Conservation (phyloP, 257 asterid species). For the Salvia hispanica region DNA sequence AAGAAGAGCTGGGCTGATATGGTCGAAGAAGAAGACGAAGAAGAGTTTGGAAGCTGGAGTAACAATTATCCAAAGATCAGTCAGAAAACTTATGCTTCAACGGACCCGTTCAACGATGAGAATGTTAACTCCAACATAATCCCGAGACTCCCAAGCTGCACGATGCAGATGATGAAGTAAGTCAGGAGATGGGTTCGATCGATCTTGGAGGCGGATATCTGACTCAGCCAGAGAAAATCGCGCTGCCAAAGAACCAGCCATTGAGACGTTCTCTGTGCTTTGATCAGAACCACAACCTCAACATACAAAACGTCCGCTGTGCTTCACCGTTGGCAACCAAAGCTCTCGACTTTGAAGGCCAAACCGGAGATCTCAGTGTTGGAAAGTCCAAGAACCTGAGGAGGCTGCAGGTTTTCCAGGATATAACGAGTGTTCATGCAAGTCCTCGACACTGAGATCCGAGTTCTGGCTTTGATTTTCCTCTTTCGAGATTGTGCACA, state of each 20-base stretch:
- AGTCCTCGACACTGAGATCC: conserved; percentile 34
- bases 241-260: conserved; percentile 14
- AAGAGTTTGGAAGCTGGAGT: conserved; percentile 29
- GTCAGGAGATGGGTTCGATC: conserved; percentile 33
- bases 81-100: neutral
- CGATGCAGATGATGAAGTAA: conserved; percentile 34
- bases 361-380: conserved; percentile 18
- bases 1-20: conserved; percentile 80
- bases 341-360: conserved; percentile 39
- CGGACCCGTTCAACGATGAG: conserved; percentile 45
- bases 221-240: conserved; percentile 59
- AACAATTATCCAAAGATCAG: conserved; percentile 6
- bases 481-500: conserved; percentile 1
- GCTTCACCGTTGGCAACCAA: conserved; percentile 37
- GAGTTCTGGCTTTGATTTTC: neutral
- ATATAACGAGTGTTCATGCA: conserved; percentile 43
- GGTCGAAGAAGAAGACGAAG: conserved; percentile 66
- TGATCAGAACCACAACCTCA: conserved; percentile 30
- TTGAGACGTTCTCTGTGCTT: conserved; percentile 49
- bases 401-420: conserved; percentile 62
- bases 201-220: conserved; percentile 52
- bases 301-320: neutral
- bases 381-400: conserved; percentile 33
- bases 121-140: conserved; percentile 48
- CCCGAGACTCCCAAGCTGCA: conserved; percentile 37